Evolutionary conservation across 495 filamentous ascomycete species (phyloP), one percentile per base, ranked within the genome.

Genomic region (Xylaria bambusicola): DNA sequence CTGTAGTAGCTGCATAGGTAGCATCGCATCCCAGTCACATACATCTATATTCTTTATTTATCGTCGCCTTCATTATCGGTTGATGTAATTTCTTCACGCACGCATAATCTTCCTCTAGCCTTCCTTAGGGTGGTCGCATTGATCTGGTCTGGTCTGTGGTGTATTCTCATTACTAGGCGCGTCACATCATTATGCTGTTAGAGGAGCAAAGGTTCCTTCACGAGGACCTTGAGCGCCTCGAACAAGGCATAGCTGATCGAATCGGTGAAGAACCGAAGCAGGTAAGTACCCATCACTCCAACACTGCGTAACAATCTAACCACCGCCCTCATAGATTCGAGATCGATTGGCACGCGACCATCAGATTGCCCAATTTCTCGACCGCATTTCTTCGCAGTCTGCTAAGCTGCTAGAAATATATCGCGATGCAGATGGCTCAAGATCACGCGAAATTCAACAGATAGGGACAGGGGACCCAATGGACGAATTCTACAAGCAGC

Each of bases 131-230:
- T n/a, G n/a, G n/a, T n/a, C n/a, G n/a, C n/a, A n/a, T n/a, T n/a
- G n/a, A n/a, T n/a, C n/a, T n/a, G n/a, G n/a, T n/a, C n/a, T n/a
- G n/a, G n/a, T n/a, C n/a, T n/a, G n/a, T n/a, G n/a, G n/a, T n/a
- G n/a, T n/a, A n/a, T n/a, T n/a, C n/a, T n/a, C n/a, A n/a, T n/a
- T n/a, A n/a, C 29, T 13, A 38, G 36, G 5, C 13, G 6, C 15
- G 13, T 15, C 8, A 38, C 36, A 31, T 17, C 49, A 83, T 45
- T 13, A 94, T 95, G 91, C 73, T 95, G 59, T 76, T 96, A 52
- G 94, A 98, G 78, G 92, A 97, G 57, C 89, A 97, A 74, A 81
- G 94, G 65, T 92, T 89, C 67, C 81, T 97, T 60, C 93, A 96
- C 61, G 94, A 98, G 83, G 93, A 98, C 71, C 79, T 97, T 18